Evolutionary conservation across 1,139 yeast genomes (phyloP).

Genomic region (Saccharomyces hybrid): DNA sequence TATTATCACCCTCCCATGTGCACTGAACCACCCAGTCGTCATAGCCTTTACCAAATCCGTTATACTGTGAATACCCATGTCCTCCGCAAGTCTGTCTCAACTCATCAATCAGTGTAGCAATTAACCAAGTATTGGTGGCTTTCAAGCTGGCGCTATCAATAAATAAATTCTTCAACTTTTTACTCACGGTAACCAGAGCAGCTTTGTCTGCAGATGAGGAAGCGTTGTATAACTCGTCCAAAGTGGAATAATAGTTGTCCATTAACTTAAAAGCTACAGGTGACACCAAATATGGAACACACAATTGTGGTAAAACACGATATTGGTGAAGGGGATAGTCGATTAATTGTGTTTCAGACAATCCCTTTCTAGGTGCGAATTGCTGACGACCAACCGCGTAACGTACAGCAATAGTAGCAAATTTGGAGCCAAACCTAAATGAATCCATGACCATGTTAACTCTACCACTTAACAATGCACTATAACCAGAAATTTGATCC

Average conservation of each 20-base stretch:
- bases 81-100: conserved; percentile 95
- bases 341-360: conserved; percentile 55
- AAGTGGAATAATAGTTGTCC: conserved; percentile 45
- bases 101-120: conserved; percentile 74
- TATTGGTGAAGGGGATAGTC: conserved; percentile 85
- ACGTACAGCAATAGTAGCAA: conserved; percentile 76
- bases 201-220: conserved; percentile 37
- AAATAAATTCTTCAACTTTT: conserved; percentile 66
- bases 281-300: conserved; percentile 68
- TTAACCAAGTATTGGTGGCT: conserved; percentile 84
- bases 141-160: conserved; percentile 84
- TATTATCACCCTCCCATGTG: conserved; percentile 98
- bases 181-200: conserved; percentile 40
- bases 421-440: conserved; percentile 70
- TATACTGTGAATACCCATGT: conserved; percentile 86
- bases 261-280: conserved; percentile 65
- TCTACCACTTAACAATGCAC: conserved; percentile 82
- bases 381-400: conserved; percentile 89
- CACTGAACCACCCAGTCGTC: conserved; percentile 94
- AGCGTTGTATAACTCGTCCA: conserved; percentile 49
- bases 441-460: conserved; percentile 86
- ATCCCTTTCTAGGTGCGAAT: conserved; percentile 40
- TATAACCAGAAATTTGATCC: conserved; percentile 73
- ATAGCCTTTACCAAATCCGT: conserved; percentile 83
- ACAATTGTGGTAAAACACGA: conserved; percentile 72